Evolutionary conservation across 306 rosid species (phyloP), one percentile per base, ranked within the genome.

Genomic region (Rosa multiflora): DNA sequence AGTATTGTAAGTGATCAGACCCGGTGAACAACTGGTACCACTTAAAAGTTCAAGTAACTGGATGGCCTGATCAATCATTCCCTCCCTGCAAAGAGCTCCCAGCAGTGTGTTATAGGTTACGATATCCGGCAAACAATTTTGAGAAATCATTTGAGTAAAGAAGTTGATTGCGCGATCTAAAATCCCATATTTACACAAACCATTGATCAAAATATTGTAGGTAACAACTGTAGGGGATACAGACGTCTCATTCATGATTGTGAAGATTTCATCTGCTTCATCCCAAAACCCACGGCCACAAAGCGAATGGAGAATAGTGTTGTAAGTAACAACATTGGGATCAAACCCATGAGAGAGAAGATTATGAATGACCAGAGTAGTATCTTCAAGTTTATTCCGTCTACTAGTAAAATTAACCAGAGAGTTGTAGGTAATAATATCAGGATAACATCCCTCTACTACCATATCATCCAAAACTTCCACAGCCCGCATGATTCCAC

Each of bases 401-500:
- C 89, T 92, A 78, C 89, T 89, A 78, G 87, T 88, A 68, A 82
- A 81, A 83, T 88, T 91, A 61, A 92, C 67, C 63, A 94, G 92
- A 82, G 88, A 88, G 76, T 94, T 94, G 88, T 89, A 91, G 9
- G 90, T 89, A 49, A 86, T 44, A n/a, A 91, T 87, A 85, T 94
- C 97, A 18, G 97, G 99, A 78, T 79, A 86, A 79, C 99, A 94
- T 21, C 97, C 97, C 81, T 92, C 97, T 80, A 67, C 78, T 52
- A 87, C 92, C 82, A 92, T 77, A 76, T 92, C 97, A 78, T 91
- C 99, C 82, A 94, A 83, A 52, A 92, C 93, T 87, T 88, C 95
- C 48, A 91, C 82, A 75, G 95, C 97, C 48, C 39, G 85, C 71
- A 56, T 77, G 42, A 87, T 76, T 49, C 99, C 99, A 67, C 86